phyloP scores from a whole-genome alignment of 768 basidiomycete species.

The Boletus pseudopeckii region DNA sequence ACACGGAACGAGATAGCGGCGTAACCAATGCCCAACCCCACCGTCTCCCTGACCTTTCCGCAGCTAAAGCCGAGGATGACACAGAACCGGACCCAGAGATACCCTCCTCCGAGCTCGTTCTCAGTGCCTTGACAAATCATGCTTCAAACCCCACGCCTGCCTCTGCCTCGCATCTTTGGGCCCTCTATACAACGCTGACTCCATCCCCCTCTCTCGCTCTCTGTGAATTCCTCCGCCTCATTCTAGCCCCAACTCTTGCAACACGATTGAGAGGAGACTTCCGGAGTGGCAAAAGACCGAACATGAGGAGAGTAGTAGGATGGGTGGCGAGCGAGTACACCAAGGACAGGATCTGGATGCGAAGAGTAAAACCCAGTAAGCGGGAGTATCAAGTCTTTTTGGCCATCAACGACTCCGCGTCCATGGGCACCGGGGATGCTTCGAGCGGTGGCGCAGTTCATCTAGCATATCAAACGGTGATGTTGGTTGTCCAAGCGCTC shows the following conservation, averaged over 20 bases:
- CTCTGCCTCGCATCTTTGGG: constrained; percentile 77
- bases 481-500: constrained; percentile 86
- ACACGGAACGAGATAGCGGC: constrained; percentile 22
- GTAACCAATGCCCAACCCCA: constrained; percentile 1
- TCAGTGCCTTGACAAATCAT: constrained; percentile 18
- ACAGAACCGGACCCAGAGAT: constrained; percentile 15
- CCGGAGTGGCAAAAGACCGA: constrained; percentile 93
- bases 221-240: constrained; percentile 94
- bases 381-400: constrained; percentile 95
- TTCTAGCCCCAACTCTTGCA: constrained; percentile 91
- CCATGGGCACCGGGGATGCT: constrained; percentile 54
- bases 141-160: constrained; percentile 19
- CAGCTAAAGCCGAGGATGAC: constrained; percentile 30
- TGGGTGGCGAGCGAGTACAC: constrained; percentile 99
- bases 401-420: constrained; percentile 92
- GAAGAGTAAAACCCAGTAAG: constrained; percentile 88
- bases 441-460: constrained; percentile 48
- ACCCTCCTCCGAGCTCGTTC: constrained; percentile 19
- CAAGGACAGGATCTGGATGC: constrained; percentile 98
- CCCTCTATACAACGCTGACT: constrained; percentile 84
- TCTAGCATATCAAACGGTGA: constrained; percentile 91
- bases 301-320: constrained; percentile 98
- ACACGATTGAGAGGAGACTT: constrained; percentile 96
- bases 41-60: constrained; percentile 24
- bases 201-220: constrained; percentile 86